phyloP scores from a whole-genome alignment of 2,329 filamentous ascomycete species.

The Blastomyces silverae region DNA sequence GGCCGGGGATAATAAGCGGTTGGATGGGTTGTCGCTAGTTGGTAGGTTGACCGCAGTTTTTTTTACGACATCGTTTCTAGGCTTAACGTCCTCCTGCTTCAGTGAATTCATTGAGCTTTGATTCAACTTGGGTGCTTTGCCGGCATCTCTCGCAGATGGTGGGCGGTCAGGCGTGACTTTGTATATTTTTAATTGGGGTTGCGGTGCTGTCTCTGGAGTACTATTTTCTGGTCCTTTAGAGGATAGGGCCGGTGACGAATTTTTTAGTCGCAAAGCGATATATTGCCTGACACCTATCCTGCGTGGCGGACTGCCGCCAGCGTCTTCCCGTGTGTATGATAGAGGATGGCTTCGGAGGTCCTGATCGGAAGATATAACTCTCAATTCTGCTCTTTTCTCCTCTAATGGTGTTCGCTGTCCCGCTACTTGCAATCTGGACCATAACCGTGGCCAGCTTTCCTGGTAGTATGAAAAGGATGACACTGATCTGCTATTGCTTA shows the following conservation, averaged over 20 bases:
- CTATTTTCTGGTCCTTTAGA: slow-evolving; percentile 1
- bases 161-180: not conserved
- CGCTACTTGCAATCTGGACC: slow-evolving; percentile 10
- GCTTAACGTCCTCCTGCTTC: not conserved
- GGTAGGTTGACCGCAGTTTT: not conserved
- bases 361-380: slow-evolving; percentile 22
- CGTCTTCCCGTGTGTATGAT: slow-evolving; percentile 5
- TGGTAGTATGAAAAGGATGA: slow-evolving; percentile 10
- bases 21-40: not conserved
- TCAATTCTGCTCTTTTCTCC: slow-evolving; percentile 10
- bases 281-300: slow-evolving; percentile 6
- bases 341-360: slow-evolving; percentile 22
- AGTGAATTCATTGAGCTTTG: not conserved
- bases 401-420: slow-evolving; percentile 6
- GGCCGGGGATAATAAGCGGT: slow-evolving; percentile 13
- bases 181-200: not conserved
- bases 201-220: slow-evolving; percentile 2
- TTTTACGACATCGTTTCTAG: not conserved
- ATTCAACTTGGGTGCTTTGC: not conserved
- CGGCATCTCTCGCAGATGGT: slow-evolving; percentile 8
- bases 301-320: slow-evolving; percentile 2
- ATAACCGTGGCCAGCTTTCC: slow-evolving; percentile 16
- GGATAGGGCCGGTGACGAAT: slow-evolving; percentile 15
- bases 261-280: slow-evolving; percentile 13
- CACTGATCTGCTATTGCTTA: not conserved